Base-by-base conservation (phyloP, 2,329 filamentous ascomycete species). In the Ophiostoma himal-ulmi region DNA sequence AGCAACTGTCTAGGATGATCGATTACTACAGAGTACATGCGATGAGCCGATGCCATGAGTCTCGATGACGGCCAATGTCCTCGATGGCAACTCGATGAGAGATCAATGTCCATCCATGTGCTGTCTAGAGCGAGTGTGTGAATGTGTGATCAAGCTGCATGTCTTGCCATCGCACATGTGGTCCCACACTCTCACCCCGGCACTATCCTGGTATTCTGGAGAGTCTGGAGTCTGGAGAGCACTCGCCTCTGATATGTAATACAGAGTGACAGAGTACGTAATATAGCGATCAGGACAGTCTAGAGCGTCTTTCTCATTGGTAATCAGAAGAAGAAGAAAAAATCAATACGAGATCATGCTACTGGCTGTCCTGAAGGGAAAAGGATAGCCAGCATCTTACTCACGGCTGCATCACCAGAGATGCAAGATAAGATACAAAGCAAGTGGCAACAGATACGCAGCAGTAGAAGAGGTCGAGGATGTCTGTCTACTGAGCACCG, bases 71-170 rank as follows among this genome's bases (percentile, higher is more conserved):
- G 44, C n/a, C 44, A 17, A 48, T 48, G 44, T 17, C 6, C 44
- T 48, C 44, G 11, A 57, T 30, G 52, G 52, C 52, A 57, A 57
- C n/a, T 57, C 52, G 52, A 57, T 57, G 52, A 57, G 52, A 57
- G 22, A 7, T 57, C 20, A 3, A 17, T 26, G 17, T 44, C 3
- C 52, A 26, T 26, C 52, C 44, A 48, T 48, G 44, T 48, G 44
- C 44, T 57, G n/a, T 57, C 52, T 57, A 17, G 52, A 57, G 48
- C n/a, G 48, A 44, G 8, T 57, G 52, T 57, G 52, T 6, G 10
- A 13, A 8, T 57, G 22, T 57, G 52, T 48, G 44, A 22, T 57
- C 5, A 26, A 26, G 52, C 44, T 57, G 52, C 22, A 13, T 57
- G 30, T 57, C 52, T 26, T 57, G n/a, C 52, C 22, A 57, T 26